Percentiles rank a stretch among this genome's conserved stretches.
phyloP scores from a whole-genome alignment of 2,329 filamentous ascomycete genomes.

The Colletotrichum horii region DNA sequence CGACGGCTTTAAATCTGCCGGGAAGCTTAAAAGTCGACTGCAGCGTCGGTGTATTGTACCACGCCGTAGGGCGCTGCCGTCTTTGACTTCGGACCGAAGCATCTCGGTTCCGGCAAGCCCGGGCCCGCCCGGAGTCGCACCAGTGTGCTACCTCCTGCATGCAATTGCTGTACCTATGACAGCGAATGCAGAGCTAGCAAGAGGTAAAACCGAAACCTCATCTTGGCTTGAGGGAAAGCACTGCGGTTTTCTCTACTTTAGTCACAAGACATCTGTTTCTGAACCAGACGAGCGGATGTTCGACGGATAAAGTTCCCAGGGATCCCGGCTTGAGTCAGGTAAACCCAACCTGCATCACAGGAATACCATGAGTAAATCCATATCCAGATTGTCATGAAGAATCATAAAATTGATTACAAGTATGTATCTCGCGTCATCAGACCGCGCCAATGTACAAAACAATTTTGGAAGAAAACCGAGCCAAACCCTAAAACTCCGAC shows the following conservation, averaged over 20 bases:
- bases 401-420: neutral
- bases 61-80: neutral
- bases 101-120: neutral
- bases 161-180: too few species aligned
- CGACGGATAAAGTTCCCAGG: neutral
- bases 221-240: neutral
- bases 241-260: fast-evolving
- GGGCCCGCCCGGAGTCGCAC: neutral
- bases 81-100: neutral
- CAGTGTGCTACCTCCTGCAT: too few species aligned
- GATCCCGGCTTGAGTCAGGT: neutral
- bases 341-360: neutral
- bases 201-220: too few species aligned
- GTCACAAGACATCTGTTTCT: neutral
- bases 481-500: neutral
- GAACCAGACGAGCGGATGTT: neutral
- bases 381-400: neutral
- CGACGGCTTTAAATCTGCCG: neutral
- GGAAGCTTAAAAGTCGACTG: neutral
- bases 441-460: neutral
- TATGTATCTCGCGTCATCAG: neutral
- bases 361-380: neutral
- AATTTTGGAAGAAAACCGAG: neutral
- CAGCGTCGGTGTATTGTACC: neutral
- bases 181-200: too few species aligned